These are phyloP conservation scores for Chaetoceros tenuissimus DNA, from an alignment of 108 stramenopile species.

Conservation along the genomic window DNA sequence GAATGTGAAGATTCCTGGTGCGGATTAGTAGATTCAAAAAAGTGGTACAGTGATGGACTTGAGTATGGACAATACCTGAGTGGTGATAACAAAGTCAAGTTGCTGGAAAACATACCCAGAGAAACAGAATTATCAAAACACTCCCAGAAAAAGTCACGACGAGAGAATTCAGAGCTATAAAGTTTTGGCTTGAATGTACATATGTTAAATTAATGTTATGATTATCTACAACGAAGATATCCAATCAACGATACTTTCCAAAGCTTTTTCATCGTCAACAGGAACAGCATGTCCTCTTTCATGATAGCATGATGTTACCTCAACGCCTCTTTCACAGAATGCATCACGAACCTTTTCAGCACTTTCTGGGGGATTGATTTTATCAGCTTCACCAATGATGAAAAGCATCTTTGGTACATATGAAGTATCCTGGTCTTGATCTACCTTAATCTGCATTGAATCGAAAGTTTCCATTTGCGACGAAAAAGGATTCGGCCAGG, in stretches of 20 bases:
- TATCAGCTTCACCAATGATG: conserved; percentile 51
- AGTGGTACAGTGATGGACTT: no score
- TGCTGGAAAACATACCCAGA: no score
- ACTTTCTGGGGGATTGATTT: conserved; percentile 57
- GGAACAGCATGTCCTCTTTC: conserved; percentile 68
- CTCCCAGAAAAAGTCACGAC: no score
- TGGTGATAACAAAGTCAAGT: no score
- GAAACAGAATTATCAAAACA: no score
- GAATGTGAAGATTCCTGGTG: no score
- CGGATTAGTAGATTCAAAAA: no score
- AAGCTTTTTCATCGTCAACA: conserved; percentile 11
- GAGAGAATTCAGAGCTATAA: no score
- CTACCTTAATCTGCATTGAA: conserved; percentile 1
- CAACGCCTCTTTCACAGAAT: conserved; percentile 25
- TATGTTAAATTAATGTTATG: no score
- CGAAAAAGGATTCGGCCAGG: conserved; percentile 66
- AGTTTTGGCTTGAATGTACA: no score
- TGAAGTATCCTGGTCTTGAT: neutral
- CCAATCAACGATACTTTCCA: conserved; percentile 18
- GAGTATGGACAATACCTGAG: no score
- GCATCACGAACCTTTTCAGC: conserved; percentile 41
- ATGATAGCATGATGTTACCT: conserved; percentile 43
- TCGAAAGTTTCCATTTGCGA: conserved; percentile 20
- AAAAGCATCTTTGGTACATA: conserved; percentile 27
- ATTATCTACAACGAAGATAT: no score